These are phyloP conservation scores for Pugionium dolabratum DNA, from an alignment of 345 rosid species.

Conservation along the genomic window DNA sequence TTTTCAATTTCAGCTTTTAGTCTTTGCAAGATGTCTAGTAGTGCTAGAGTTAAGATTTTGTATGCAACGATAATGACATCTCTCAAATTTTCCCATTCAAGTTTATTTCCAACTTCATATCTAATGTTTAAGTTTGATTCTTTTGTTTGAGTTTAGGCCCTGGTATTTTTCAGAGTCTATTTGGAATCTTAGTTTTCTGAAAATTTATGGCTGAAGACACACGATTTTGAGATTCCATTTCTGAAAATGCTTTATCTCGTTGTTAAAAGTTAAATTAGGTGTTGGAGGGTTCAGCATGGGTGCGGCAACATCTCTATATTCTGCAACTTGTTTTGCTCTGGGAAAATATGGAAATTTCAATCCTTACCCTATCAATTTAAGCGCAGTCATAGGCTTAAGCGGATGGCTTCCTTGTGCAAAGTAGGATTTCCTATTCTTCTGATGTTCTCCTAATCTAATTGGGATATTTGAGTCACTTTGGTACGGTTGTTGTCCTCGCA, in stretches of 20 bases:
- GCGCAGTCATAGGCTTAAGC: conserved; percentile 84
- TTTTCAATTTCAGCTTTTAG: neutral
- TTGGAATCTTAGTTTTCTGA: neutral
- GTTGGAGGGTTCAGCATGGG: conserved; percentile 99
- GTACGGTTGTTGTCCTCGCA: conserved; percentile 34
- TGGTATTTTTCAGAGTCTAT: neutral
- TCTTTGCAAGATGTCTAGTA: neutral
- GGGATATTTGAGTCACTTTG: conserved; percentile 1
- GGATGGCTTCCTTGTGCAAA: conserved; percentile 98
- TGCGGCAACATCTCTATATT: conserved; percentile 83
- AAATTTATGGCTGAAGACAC: neutral
- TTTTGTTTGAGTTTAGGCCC: conserved; percentile 25
- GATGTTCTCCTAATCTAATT: neutral
- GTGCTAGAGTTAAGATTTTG: neutral
- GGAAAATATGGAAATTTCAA: conserved; percentile 77
- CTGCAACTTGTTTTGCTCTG: conserved; percentile 70
- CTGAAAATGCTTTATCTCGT: conserved; percentile 26
- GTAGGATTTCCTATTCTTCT: conserved; percentile 47
- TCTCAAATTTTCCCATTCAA: neutral
- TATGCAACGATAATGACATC: neutral
- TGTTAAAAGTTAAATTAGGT: conserved; percentile 78
- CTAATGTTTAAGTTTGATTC: neutral
- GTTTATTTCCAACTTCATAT: neutral
- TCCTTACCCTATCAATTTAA: conserved; percentile 69
- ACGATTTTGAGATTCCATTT: conserved; percentile 1